Base-by-base conservation (phyloP, 2,329 filamentous ascomycete species). In the Pestalotiopsis sp. region DNA sequence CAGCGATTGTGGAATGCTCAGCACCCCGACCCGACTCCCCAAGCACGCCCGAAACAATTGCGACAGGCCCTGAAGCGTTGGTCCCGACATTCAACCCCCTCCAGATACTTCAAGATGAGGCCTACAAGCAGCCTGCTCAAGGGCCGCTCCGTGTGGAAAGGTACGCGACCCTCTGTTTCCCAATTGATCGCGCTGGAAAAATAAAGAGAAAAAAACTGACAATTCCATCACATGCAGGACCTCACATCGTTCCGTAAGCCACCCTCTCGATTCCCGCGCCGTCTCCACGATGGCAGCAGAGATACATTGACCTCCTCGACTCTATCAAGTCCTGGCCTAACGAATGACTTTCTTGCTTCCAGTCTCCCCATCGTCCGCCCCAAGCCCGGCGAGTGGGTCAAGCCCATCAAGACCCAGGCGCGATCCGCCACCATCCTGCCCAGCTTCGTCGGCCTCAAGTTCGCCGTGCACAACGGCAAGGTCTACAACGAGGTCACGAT, bases 401-500 rank as follows among this genome's bases (percentile, higher is more conserved):
- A 88, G 52, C 92, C 93, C 13, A 95, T 98, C 79, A 91, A 89
- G 77, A 98, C 95, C 17, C 93, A 95, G 80, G 94, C 94, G 49
- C 93, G 95, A 72, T 88, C 92, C 68, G 95, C 95, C 39, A 97
- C 94, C 5, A 96, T 98, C 75, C 87, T 97, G 68, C 95, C 95
- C 71, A 97, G 93, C 81, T 97, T 97, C 79, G 93, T 98, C 66
- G 94, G 94, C 14, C 84, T 97, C 75, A 91, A 90, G 79, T 98
- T 98, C 81, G 92, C 95, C 81, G 89, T 98, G 69, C 92, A 98
- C 84, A 97, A 97, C 79, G 95, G 95, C 76, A 97, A 96, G 84
- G 88, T 87, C 39, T 97, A 97, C 81, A 83, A 91, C 74, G 93
- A 96, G 74, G 87, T 97, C 67, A 87, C 86, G 72, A 92, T 98